Base-by-base conservation (phyloP, 345 rosid genomes). In the Psidium guajava region DNA sequence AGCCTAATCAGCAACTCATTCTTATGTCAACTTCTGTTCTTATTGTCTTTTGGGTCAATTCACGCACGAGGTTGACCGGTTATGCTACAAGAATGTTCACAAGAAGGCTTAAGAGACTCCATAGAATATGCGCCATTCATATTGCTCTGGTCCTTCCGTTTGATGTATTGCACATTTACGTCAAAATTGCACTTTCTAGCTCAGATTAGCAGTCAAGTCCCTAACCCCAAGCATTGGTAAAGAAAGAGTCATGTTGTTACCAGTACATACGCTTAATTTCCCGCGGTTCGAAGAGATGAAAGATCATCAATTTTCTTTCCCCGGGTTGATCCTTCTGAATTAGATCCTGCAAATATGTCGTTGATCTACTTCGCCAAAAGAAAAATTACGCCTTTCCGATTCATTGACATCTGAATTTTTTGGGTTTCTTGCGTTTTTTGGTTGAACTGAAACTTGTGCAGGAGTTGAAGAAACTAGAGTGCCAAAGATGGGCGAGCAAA, bases 401-500 rank as follows among this genome's bases (percentile, higher is more conserved):
- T 18, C 6, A 21, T 69, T 69, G 77, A 69, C 24, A 69, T 69
- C 47, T 69, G 24, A 2, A 5, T 69, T 69, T 32, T 64, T 47
- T 8, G 3, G 3, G 47, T 8, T 69, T 69, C 16, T 32, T 24
- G 47, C 44, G 36, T 12, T 8, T 32, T 32, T 32, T 69, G 47
- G 77, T 32, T 69, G 11, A 16, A 69, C 77, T 18, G 20, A 69
- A 64, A 32, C 8, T 2, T 4, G 12, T 57, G 85, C 90, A 96
- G 98, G 90, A 88, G 47, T 53, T 95, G 85, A 96, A 95, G 87
- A 89, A 92, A 84, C n/a, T 90, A 50, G 98, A 96, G 89, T 95
- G 98, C 85, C 88, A 92, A 92, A 92, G 94, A 86, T 94, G 98
- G 98, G 91, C 85, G 81, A 92, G 90, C 64, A 91, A 96, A 92